Conservation (phyloP, 352 stramenopile genomes). For the Globisporangium sylvaticum region DNA sequence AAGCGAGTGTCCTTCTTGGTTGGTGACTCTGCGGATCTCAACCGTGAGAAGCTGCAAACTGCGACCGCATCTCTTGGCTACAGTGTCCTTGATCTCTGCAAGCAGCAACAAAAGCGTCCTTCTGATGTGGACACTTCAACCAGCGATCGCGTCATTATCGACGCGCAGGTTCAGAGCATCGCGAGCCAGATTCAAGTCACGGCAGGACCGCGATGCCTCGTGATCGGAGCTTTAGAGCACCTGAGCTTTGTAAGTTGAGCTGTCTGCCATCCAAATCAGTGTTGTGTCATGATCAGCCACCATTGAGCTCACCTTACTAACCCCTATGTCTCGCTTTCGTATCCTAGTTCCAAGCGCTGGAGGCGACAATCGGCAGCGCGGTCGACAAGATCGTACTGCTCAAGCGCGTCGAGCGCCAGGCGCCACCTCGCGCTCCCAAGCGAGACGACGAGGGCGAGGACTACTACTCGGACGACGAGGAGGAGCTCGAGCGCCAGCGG, state of each 20-base stretch:
- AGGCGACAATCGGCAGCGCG: slow-evolving; percentile 25
- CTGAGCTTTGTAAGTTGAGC: slow-evolving; percentile 25
- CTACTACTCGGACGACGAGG: slow-evolving; percentile 54
- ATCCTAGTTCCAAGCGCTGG: slow-evolving; percentile 28
- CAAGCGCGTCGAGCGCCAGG: slow-evolving; percentile 25
- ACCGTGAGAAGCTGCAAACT: slow-evolving; percentile 17
- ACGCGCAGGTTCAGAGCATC: not conserved
- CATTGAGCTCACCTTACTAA: not conserved
- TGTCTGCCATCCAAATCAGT: not conserved
- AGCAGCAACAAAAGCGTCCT: not conserved
- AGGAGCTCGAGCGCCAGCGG: slow-evolving; percentile 19
- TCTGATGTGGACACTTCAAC: not conserved
- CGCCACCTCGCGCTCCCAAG: slow-evolving; percentile 4
- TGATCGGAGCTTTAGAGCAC: slow-evolving; percentile 24
- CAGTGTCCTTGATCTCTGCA: slow-evolving; percentile 23
- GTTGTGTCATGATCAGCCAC: not conserved
- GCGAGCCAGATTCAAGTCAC: slow-evolving; percentile 20
- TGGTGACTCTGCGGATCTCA: slow-evolving; percentile 20
- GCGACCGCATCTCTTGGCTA: slow-evolving; percentile 19
- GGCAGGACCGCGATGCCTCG: slow-evolving; percentile 27
- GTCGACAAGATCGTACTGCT: slow-evolving; percentile 39
- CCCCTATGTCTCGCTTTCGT: not conserved
- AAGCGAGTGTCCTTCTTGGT: slow-evolving; percentile 32
- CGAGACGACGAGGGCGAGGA: slow-evolving; percentile 17
- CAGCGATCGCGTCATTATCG: not conserved